Base-by-base conservation (phyloP, 2,329 filamentous ascomycete genomes). In the Grosmannia penicillata region DNA sequence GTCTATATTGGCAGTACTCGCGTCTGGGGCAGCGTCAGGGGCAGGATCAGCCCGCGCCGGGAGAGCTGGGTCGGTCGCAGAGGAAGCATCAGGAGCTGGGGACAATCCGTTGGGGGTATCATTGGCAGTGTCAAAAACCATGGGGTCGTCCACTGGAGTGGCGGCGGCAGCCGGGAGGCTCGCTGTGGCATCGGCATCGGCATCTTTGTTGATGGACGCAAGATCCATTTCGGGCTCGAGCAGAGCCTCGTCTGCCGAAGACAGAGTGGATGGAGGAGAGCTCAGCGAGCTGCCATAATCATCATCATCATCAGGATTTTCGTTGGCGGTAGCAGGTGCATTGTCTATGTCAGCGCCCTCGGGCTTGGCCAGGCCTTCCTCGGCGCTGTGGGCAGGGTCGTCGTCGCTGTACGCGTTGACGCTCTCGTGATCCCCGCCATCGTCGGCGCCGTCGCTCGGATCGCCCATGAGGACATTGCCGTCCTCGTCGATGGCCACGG, bases 391-490 rank as follows among this genome's bases (percentile, higher is more conserved):
- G 40, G 52, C 52, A 30, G 48, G 45, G 31, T 54, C 53, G 41
- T 59, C 54, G 36, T 63, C 59, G 50, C 54, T 58, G 51, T 70
- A 69, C 22, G 58, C 57, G 46, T 65, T 60, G 48, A 67, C 55
- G 52, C 63, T 66, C 54, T 63, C 64, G 51, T 63, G 58, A 52
- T 64, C 60, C 56, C 57, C 55, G 43, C 57, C 50, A 22, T 28
- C 27, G 18, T 23, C 10, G 49, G 57, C 46, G 36, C 47, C 51
- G 45, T 60, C 53, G 42, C n/a, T n/a, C n/a, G 52, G 55, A 49
- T 49, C 47, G 30, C 46, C 42, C 27, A 31, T 19, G 43, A 38
- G 23, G 46, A 37, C 7, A 17, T 5, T 4, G 33, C 21, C 21
- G 36, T n/a, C n/a, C n/a, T n/a, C n/a, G n/a, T n/a, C 38, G 10